These are phyloP conservation scores for Cocos nucifera DNA, from an alignment of 176 grass and related monocot genomes.

Conservation along the genomic window DNA sequence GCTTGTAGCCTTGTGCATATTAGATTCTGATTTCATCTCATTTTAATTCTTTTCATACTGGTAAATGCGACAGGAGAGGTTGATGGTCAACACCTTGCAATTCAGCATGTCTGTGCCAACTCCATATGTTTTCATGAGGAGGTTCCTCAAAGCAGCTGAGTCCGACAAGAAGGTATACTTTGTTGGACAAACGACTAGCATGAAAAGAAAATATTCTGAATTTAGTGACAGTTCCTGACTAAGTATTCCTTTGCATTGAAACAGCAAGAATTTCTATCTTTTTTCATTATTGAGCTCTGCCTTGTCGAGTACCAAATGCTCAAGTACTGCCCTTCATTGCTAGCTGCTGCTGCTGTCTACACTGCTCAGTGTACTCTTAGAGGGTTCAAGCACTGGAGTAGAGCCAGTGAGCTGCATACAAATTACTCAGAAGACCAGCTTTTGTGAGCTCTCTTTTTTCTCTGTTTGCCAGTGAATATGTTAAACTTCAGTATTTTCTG, in stretches of 20 bases:
- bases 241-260: neutral
- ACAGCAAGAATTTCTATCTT: slow-evolving; percentile 71
- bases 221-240: no score
- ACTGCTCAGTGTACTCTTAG: slow-evolving; percentile 66
- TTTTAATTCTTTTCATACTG: no score
- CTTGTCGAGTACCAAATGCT: slow-evolving; percentile 75
- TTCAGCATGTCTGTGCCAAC: slow-evolving; percentile 84
- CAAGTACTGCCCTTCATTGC: slow-evolving; percentile 53
- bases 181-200: no score
- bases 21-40: no score
- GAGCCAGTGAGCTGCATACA: slow-evolving; percentile 62
- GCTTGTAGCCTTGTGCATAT: no score
- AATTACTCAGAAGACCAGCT: slow-evolving; percentile 57
- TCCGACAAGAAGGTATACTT: slow-evolving; percentile 60
- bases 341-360: slow-evolving; percentile 69
- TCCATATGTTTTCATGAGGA: slow-evolving; percentile 81
- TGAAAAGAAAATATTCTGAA: no score
- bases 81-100: slow-evolving; percentile 54
- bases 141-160: slow-evolving; percentile 73
- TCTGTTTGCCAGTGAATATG: neutral
- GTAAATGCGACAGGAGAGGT: slow-evolving; percentile 44
- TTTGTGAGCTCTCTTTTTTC: slow-evolving; percentile 25
- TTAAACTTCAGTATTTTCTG: no score
- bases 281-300: slow-evolving; percentile 78
- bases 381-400: slow-evolving; percentile 58